Conservation (phyloP, 2,329 filamentous ascomycete species). For the Talaromyces sp. region DNA sequence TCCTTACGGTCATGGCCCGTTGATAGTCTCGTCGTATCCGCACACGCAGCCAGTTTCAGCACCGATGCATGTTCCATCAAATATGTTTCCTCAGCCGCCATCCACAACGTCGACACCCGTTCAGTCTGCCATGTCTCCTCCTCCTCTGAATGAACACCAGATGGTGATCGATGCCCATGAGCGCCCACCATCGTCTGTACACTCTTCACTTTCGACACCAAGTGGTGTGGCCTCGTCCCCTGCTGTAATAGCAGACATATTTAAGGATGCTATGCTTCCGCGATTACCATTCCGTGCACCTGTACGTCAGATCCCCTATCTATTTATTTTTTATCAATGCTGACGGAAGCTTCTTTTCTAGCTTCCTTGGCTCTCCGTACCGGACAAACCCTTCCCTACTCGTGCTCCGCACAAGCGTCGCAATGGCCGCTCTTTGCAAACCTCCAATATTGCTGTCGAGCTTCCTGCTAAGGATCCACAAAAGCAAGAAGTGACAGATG, state of each 20-base stretch:
- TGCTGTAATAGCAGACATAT: constrained; percentile 25
- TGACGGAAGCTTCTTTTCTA: constrained; percentile 26
- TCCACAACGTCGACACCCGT: constrained; percentile 35
- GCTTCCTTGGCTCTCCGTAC: constrained; percentile 60
- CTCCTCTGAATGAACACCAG: constrained; percentile 20
- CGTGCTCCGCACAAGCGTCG: constrained; percentile 48
- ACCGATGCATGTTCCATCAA: constrained; percentile 35
- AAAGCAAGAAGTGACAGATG: constrained; percentile 25
- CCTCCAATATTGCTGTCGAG: constrained; percentile 40
- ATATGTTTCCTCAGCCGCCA: constrained; percentile 35
- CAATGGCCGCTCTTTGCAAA: constrained; percentile 34
- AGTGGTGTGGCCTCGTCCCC: constrained; percentile 30
- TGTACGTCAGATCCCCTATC: constrained; percentile 31
- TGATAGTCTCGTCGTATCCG: constrained; percentile 44
- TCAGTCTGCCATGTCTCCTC: constrained; percentile 36
- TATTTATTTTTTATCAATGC: constrained; percentile 2
- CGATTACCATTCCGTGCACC: constrained; percentile 50
- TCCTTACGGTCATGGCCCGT: constrained; percentile 35
- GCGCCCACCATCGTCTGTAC: constrained; percentile 14
- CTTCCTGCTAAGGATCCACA: constrained; percentile 48
- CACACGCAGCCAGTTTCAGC: constrained; percentile 40
- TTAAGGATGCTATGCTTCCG: constrained; percentile 25
- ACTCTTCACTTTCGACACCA: constrained; percentile 23
- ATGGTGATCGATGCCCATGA: constrained; percentile 13
- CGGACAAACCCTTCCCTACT: constrained; percentile 53